Evolutionary conservation across 2,329 filamentous ascomycete genomes (phyloP), one percentile per base, ranked within the genome.

Genomic region (Claviceps africana): DNA sequence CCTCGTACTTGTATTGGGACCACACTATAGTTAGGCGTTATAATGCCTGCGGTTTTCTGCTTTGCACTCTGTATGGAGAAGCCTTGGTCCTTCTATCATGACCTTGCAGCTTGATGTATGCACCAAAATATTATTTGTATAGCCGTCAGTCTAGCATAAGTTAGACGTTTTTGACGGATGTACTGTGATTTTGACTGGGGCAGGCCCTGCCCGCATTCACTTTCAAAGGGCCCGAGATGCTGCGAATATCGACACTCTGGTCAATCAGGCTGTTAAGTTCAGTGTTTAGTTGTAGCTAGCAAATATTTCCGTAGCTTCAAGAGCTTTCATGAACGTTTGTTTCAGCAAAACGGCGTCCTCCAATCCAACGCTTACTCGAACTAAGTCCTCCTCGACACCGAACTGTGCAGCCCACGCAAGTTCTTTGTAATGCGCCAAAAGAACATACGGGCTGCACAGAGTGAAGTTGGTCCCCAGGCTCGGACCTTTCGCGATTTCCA

Each of bases 381-480:
- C 77, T 52, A 98, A 68, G 64, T 88, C 79, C 1, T 81, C 79
- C 51, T 93, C 85, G 3, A 96, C 87, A 0, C 90, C 88, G 65
- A 85, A 91, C 54, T 82, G 74, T 28, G 78, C 81, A 44, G 86
- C 88, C 93, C 93, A 98, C n/a, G 90, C 83, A 43, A 97, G 67
- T 72, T 98, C 93, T 46, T 78, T 75, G 62, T 93, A 98, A 67
- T 98, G 93, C 4, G 93, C 93, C 33, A 98, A 69, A 35, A 98
- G 72, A 22, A 93, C 88, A 65, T 95, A 98, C 0, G 93, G 93
- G 48, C 85, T 95, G 53, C 85, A 85, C 39, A 98, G 73, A 0
- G 93, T 97, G 65, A 98, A 98, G 67, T 98, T 98, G 0, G 93
- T 97, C 2, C 93, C 93, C 48, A 98, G 72, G 67, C 89, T 96